Percentiles rank a stretch among this genome's conserved stretches.
Evolutionary conservation across 257 asterid genomes (phyloP).

Genomic region (Petunia axillaris): DNA sequence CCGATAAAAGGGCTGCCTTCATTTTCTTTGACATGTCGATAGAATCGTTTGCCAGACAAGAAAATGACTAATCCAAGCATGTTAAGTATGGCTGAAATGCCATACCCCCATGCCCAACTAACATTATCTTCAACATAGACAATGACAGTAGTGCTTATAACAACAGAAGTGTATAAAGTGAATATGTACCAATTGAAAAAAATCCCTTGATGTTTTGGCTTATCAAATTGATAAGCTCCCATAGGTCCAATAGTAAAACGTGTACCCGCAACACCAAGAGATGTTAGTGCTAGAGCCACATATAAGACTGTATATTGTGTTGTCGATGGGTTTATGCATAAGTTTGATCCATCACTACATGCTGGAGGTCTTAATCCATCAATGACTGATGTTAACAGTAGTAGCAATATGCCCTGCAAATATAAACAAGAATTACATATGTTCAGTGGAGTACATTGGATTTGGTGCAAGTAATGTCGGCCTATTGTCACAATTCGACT

Average conservation of each 20-base stretch:
- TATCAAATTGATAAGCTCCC: slow-evolving; percentile 44
- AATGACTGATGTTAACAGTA: slow-evolving; percentile 40
- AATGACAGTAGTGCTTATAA: slow-evolving; percentile 33
- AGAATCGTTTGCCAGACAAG: slow-evolving; percentile 34
- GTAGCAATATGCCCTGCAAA: slow-evolving; percentile 38
- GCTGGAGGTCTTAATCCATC: slow-evolving; percentile 35
- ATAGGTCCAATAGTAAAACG: slow-evolving; percentile 41
- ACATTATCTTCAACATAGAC: slow-evolving; percentile 44
- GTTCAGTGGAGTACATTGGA: not conserved
- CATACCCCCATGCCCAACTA: slow-evolving; percentile 43
- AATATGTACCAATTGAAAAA: slow-evolving; percentile 47
- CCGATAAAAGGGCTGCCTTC: slow-evolving; percentile 62
- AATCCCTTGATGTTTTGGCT: slow-evolving; percentile 36
- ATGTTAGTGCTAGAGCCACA: slow-evolving; percentile 34
- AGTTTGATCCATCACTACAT: slow-evolving; percentile 34
- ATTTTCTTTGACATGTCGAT: slow-evolving; percentile 41
- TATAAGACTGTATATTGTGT: slow-evolving; percentile 35
- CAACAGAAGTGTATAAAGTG: slow-evolving; percentile 32
- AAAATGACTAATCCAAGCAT: slow-evolving; percentile 35
- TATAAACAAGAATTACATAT: not conserved
- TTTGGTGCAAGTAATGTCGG: too few species aligned
- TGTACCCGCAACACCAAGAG: slow-evolving; percentile 41
- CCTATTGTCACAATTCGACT: too few species aligned
- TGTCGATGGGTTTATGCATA: slow-evolving; percentile 31
- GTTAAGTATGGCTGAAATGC: slow-evolving; percentile 33